These are phyloP conservation scores for Arxiozyma slooffiae DNA, from an alignment of 1,139 yeast species.

Conservation along the genomic window DNA sequence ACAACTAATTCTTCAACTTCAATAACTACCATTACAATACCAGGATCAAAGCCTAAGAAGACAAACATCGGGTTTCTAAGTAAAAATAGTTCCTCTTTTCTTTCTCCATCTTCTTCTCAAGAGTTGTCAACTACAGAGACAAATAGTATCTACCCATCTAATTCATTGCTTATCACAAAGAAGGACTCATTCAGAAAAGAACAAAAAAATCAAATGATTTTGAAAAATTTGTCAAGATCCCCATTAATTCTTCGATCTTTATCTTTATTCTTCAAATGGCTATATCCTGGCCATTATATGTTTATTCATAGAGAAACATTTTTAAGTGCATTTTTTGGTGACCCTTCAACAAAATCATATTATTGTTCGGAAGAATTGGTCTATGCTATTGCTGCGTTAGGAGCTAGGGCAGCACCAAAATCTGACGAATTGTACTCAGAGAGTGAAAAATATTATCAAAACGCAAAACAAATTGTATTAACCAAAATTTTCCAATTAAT, in stretches of 20 bases:
- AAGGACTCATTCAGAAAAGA: constrained; percentile 7
- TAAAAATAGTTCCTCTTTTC: not conserved
- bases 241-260: constrained; percentile 35
- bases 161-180: constrained; percentile 18
- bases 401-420: constrained; percentile 41
- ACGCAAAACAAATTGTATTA: constrained; percentile 38
- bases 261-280: constrained; percentile 50
- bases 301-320: constrained; percentile 55
- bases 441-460: constrained; percentile 38
- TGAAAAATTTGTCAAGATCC: constrained; percentile 42
- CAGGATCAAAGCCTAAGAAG: not conserved
- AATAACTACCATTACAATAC: not conserved
- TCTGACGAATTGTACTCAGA: constrained; percentile 33
- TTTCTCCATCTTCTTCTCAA: not conserved
- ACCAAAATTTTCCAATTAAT: constrained; percentile 36
- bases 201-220: constrained; percentile 33
- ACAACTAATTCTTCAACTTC: not conserved
- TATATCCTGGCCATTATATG: constrained; percentile 53
- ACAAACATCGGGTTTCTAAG: not conserved
- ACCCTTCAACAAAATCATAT: constrained; percentile 33
- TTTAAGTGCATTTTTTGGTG: constrained; percentile 44
- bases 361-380: constrained; percentile 45
- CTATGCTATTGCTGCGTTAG: constrained; percentile 48
- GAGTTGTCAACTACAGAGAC: constrained; percentile 1
- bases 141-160: constrained; percentile 22